Base-by-base conservation (phyloP, 306 rosid genomes). In the Lupinus albus region DNA sequence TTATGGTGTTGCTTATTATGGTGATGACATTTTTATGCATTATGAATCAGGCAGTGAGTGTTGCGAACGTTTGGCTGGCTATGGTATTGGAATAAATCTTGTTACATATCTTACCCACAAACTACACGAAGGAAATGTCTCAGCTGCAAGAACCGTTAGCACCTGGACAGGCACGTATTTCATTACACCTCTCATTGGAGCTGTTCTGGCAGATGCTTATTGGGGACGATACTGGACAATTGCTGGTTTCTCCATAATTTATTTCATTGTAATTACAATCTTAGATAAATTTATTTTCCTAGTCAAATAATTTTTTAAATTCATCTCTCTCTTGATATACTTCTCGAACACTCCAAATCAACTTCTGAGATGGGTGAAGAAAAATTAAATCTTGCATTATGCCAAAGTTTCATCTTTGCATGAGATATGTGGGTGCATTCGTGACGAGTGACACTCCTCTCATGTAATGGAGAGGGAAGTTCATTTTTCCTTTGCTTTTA, bases 151-250 rank as follows among this genome's bases (percentile, higher is more conserved):
- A 84, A 90, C 84, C 77, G 96, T 93, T 53, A 93, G 94, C 73
- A 93, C 90, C 42, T 93, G 99, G 97, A 85, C 82, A 74, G 99
- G 97, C 55, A 93, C 99, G 74, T 93, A 97, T 78, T 93, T 88
- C 84, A 96, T 93, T 72, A 62, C 96, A 62, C 99, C 99, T 79
- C 96, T 93, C 28, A 83, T 93, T 74, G 99, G 99, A 72, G 99
- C 99, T 55, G 72, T 93, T 58, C 30, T 90, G 45, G 99, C 99
- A 50, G 99, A 93, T 90, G 86, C 97, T 71, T 90, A 85, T 78
- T 93, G 87, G 97, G 99, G 99, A 77, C 83, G 99, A 86, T 93
- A 86, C 79, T 93, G 99, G 99, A 93, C 99, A 8, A 90, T 93
- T 78, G 95, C 97, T 21, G 39, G 20, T 60, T 93, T 88, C 79